Percentiles rank a stretch among this genome's conserved stretches.
Evolutionary conservation across 495 filamentous ascomycete species (phyloP).

Genomic region (Penicillium turbatum): DNA sequence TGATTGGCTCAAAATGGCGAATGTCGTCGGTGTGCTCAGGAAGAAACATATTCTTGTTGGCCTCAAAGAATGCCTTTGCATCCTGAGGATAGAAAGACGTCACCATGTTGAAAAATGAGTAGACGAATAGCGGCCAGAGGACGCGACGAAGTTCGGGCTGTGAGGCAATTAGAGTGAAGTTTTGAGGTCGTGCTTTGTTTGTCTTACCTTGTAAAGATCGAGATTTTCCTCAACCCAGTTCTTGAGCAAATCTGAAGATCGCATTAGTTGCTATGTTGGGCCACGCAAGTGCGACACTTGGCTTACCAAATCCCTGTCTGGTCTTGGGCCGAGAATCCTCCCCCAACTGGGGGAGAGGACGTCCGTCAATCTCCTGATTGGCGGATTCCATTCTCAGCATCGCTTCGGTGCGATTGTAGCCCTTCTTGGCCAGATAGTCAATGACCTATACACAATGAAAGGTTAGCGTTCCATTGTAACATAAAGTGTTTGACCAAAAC

Average conservation of each 20-base stretch:
- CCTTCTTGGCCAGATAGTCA: conserved; percentile 94
- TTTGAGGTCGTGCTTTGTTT: background rate
- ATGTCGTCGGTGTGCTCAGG: conserved; percentile 74
- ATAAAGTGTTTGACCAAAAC: conserved; percentile 2
- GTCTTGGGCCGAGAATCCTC: conserved; percentile 75
- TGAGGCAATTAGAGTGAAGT: conserved; percentile 24
- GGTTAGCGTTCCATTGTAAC: conserved; percentile 7
- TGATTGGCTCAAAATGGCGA: conserved; percentile 60
- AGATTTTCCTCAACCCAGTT: conserved; percentile 85
- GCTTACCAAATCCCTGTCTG: conserved; percentile 61
- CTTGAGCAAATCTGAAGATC: conserved; percentile 55
- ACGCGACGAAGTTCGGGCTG: conserved; percentile 84
- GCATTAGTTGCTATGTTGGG: conserved; percentile 8
- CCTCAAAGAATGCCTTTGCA: conserved; percentile 63
- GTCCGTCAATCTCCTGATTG: conserved; percentile 69
- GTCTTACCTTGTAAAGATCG: conserved; percentile 81
- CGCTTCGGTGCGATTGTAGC: conserved; percentile 87
- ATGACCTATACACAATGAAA: conserved; percentile 61
- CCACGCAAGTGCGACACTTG: background rate
- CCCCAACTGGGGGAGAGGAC: conserved; percentile 58
- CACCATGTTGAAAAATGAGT: conserved; percentile 84
- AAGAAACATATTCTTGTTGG: conserved; percentile 64
- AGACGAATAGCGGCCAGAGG: conserved; percentile 89
- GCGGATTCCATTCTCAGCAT: conserved; percentile 90
- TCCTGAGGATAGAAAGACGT: conserved; percentile 66